Conservation (phyloP, 352 stramenopile species). For the Pilasporangium apinafurcum region DNA sequence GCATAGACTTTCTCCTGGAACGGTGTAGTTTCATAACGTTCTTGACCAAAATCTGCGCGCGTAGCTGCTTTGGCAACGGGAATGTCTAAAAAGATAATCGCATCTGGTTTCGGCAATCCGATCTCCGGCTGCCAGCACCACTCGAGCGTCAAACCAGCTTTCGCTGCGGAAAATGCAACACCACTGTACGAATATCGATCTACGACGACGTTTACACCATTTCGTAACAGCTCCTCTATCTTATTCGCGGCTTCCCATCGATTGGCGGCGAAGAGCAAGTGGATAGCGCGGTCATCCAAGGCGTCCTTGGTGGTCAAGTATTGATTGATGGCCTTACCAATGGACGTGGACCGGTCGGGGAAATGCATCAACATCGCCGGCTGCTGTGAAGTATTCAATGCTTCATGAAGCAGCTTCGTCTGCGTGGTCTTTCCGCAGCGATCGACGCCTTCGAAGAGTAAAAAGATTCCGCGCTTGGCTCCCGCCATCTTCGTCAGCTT, state of each 20-base stretch:
- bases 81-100: constrained; percentile 97
- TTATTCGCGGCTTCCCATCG: constrained; percentile 94
- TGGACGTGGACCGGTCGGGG: constrained; percentile 82
- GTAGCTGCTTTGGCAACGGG: constrained; percentile 83
- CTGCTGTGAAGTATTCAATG: constrained; percentile 18
- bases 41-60: constrained; percentile 91
- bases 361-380: constrained; percentile 63
- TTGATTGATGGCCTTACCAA: constrained; percentile 95
- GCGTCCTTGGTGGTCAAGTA: constrained; percentile 90
- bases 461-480: constrained; percentile 97
- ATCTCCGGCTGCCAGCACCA: constrained; percentile 98
- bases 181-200: constrained; percentile 98
- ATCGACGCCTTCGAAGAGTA: constrained; percentile 99
- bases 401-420: constrained; percentile 86
- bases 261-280: constrained; percentile 99
- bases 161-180: constrained; percentile 97
- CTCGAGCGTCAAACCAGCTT: constrained; percentile 89
- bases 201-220: constrained; percentile 92
- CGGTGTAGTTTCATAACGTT: constrained; percentile 87
- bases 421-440: constrained; percentile 99
- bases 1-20: constrained; percentile 85
- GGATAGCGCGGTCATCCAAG: constrained; percentile 97
- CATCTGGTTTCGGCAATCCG: constrained; percentile 95
- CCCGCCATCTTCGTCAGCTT: too few species aligned
- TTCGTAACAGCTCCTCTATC: constrained; percentile 58